A percentile compares a stretch with the other conserved stretches of the same genome.
These are phyloP conservation scores for Diplocarpon rosae DNA, from an alignment of 2,329 filamentous ascomycete genomes.

Conservation along the genomic window DNA sequence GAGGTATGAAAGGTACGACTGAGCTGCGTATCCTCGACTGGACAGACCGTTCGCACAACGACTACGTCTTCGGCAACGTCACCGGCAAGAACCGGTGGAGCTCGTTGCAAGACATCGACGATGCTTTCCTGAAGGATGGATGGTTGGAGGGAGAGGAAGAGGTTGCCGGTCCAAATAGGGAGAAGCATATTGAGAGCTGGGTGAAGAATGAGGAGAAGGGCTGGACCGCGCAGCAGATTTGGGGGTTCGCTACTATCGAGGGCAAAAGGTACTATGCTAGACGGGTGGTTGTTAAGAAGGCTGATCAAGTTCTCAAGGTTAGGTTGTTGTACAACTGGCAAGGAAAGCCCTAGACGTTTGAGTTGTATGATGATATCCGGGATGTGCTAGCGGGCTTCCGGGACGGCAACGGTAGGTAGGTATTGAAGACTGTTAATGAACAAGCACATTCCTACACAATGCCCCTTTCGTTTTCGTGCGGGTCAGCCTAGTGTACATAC, in stretches of 20 bases:
- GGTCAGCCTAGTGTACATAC: no score
- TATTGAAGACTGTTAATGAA: no score
- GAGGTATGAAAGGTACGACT: constrained; percentile 46
- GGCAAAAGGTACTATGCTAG: constrained; percentile 30
- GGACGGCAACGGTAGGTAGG: no score
- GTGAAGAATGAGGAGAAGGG: constrained; percentile 36
- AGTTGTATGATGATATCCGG: not conserved
- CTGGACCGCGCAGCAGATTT: constrained; percentile 46
- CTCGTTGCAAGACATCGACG: constrained; percentile 26
- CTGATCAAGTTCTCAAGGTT: constrained; percentile 29
- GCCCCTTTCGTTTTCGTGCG: no score
- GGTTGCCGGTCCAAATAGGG: constrained; percentile 32
- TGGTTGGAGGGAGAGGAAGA: constrained; percentile 37
- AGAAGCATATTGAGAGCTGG: constrained; percentile 36
- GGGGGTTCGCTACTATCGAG: constrained; percentile 35
- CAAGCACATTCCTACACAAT: no score
- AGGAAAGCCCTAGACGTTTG: constrained; percentile 16
- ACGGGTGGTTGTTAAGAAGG: constrained; percentile 32
- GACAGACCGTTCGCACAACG: constrained; percentile 39
- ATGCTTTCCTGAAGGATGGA: constrained; percentile 22
- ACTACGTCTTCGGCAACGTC: constrained; percentile 53
- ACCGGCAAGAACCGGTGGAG: constrained; percentile 36
- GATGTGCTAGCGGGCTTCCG: no score
- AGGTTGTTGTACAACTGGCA: constrained; percentile 34
- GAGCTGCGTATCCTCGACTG: constrained; percentile 49